These are phyloP conservation scores for Candida frijolesensis DNA, from an alignment of 1,139 yeast genomes.

Conservation along the genomic window DNA sequence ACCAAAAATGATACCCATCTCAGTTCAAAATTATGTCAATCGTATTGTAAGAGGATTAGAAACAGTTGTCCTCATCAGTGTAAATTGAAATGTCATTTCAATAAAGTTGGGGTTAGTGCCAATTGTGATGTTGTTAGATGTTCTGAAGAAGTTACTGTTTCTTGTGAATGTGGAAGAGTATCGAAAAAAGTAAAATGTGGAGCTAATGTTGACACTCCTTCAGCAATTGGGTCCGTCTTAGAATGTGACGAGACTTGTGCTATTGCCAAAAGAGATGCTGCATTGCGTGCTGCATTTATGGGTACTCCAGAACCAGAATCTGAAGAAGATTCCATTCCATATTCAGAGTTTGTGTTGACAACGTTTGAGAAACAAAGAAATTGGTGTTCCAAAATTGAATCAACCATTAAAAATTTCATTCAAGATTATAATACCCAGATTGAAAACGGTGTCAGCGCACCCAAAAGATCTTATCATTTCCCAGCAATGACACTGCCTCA, in stretches of 20 bases:
- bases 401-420: constrained; percentile 51
- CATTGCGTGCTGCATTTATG: constrained; percentile 65
- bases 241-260: constrained; percentile 77
- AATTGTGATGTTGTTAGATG: constrained; percentile 46
- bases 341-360: constrained; percentile 44
- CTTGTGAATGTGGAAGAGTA: constrained; percentile 69
- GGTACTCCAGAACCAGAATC: constrained; percentile 25
- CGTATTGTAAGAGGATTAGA: constrained; percentile 55
- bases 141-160: constrained; percentile 47
- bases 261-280: constrained; percentile 57
- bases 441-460: constrained; percentile 17
- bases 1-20: constrained; percentile 34
- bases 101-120: constrained; percentile 36
- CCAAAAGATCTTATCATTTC: constrained; percentile 50
- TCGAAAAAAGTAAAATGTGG: constrained; percentile 53
- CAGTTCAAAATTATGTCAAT: constrained; percentile 48
- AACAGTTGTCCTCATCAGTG: constrained; percentile 67
- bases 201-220: constrained; percentile 34
- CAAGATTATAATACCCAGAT: constrained; percentile 26
- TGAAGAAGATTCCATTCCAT: constrained; percentile 29
- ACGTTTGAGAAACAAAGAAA: constrained; percentile 51
- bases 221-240: constrained; percentile 36
- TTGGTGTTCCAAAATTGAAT: constrained; percentile 72
- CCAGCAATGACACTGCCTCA: constrained; percentile 74
- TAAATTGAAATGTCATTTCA: constrained; percentile 64